Conservation (phyloP, 192 early-diverging fungal genomes). For the Coemansia sp. region DNA sequence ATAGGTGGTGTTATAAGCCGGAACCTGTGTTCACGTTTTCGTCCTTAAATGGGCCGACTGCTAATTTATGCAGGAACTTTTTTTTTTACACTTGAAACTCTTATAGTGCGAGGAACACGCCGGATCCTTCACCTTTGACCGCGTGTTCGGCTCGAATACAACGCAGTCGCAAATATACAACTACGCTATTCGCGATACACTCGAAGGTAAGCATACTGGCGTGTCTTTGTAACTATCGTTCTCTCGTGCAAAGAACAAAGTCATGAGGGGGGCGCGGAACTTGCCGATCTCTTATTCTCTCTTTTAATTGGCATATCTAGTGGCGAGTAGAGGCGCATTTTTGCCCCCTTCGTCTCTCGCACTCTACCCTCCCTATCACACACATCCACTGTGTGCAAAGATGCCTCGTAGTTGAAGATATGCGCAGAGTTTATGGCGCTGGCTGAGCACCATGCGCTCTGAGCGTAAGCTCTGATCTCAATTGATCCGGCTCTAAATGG, state of each 20-base stretch:
- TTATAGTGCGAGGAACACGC: conserved; percentile 60
- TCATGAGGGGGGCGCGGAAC: background rate
- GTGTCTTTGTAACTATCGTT: background rate
- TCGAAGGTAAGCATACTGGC: conserved; percentile 72
- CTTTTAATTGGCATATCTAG: background rate
- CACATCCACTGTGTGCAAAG: background rate
- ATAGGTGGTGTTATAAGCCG: background rate
- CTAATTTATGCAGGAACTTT: conserved; percentile 1
- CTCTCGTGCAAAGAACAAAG: conserved; percentile 1
- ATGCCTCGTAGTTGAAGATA: background rate
- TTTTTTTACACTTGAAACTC: background rate
- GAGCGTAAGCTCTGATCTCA: background rate
- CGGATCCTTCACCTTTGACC: conserved; percentile 87
- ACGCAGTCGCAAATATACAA: conserved; percentile 87
- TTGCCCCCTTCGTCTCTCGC: background rate
- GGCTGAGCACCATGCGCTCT: too few relatives aligned
- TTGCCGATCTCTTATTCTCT: background rate
- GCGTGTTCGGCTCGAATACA: conserved; percentile 82
- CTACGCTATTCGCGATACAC: conserved; percentile 86
- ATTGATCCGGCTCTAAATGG: background rate
- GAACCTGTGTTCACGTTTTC: background rate
- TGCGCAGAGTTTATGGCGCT: background rate
- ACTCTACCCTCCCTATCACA: background rate
- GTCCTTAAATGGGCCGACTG: background rate
- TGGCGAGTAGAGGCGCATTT: background rate